phyloP scores from a whole-genome alignment of 352 stramenopile species.

The Globisporangium paddicum region DNA sequence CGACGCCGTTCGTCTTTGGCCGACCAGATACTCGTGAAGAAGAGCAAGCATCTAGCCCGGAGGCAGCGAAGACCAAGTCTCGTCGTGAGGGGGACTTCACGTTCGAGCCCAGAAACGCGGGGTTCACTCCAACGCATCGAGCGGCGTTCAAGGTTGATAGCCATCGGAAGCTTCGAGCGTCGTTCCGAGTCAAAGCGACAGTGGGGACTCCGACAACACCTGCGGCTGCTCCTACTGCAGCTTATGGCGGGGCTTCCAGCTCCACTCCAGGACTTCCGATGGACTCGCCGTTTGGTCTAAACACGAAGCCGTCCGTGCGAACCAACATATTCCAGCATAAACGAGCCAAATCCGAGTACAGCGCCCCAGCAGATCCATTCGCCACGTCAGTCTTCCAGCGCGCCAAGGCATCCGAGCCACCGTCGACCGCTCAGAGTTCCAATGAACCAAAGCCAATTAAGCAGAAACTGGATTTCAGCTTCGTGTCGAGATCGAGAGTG shows the following conservation, averaged over 20 bases:
- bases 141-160: conserved; percentile 5
- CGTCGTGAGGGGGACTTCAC: conserved; percentile 6
- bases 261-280: conserved; percentile 7
- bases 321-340: conserved; percentile 27
- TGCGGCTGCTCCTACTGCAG: neutral
- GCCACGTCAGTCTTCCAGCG: conserved; percentile 35
- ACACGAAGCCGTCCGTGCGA: conserved; percentile 8
- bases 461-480: conserved; percentile 11
- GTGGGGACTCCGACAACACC: conserved; percentile 17
- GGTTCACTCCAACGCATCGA: neutral
- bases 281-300: conserved; percentile 28
- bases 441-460: neutral
- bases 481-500: conserved; percentile 6
- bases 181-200: conserved; percentile 29
- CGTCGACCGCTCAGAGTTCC: neutral
- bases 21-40: neutral
- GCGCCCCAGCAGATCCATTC: conserved; percentile 39
- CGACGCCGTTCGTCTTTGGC: conserved; percentile 21
- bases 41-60: neutral
- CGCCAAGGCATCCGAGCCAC: conserved; percentile 3
- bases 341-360: conserved; percentile 19
- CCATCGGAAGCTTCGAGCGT: conserved; percentile 15
- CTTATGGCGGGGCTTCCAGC: neutral
- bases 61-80: neutral
- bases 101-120: conserved; percentile 7